phyloP scores from a whole-genome alignment of 2,329 filamentous ascomycete species.

The Pseudogymnoascus sp. region DNA sequence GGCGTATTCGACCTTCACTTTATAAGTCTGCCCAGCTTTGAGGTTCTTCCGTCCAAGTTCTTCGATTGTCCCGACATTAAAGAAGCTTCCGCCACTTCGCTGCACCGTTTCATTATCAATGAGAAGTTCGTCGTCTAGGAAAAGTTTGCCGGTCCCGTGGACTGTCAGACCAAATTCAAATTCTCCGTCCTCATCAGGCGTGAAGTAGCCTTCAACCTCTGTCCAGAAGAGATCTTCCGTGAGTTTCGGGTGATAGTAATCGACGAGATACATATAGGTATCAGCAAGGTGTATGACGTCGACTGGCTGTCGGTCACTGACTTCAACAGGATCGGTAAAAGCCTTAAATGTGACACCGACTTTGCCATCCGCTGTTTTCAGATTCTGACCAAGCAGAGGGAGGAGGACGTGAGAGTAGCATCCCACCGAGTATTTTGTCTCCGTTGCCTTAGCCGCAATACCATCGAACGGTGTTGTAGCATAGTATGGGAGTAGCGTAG shows the following conservation, averaged over 20 bases:
- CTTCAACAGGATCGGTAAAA: conserved; percentile 45
- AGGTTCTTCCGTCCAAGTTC: conserved; percentile 19
- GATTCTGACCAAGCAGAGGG: conserved; percentile 48
- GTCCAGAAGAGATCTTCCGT: conserved; percentile 33
- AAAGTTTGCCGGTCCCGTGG: conserved; percentile 30
- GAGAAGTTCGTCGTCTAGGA: conserved; percentile 31
- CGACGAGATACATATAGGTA: conserved; percentile 40
- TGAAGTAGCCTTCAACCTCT: conserved; percentile 30
- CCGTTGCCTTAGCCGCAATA: conserved; percentile 20
- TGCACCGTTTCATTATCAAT: conserved; percentile 31
- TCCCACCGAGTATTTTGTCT: conserved; percentile 45
- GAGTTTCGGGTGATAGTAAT: conserved; percentile 31
- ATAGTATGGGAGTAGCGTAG: conserved; percentile 29
- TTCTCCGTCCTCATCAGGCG: conserved; percentile 24
- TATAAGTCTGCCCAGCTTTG: conserved; percentile 19
- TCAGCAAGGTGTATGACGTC: conserved; percentile 40
- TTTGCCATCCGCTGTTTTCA: conserved; percentile 45
- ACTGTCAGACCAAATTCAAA: conserved; percentile 30
- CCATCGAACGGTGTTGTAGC: conserved; percentile 28
- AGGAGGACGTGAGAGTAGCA: conserved; percentile 58
- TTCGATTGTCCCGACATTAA: conserved; percentile 25
- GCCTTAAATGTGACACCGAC: conserved; percentile 55
- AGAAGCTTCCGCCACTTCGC: conserved; percentile 24
- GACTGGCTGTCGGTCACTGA: conserved; percentile 39
- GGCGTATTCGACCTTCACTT: conserved; percentile 36